These are phyloP conservation scores for Fusarium pseudocircinatum DNA, from an alignment of 2,329 filamentous ascomycete genomes.

Conservation along the genomic window DNA sequence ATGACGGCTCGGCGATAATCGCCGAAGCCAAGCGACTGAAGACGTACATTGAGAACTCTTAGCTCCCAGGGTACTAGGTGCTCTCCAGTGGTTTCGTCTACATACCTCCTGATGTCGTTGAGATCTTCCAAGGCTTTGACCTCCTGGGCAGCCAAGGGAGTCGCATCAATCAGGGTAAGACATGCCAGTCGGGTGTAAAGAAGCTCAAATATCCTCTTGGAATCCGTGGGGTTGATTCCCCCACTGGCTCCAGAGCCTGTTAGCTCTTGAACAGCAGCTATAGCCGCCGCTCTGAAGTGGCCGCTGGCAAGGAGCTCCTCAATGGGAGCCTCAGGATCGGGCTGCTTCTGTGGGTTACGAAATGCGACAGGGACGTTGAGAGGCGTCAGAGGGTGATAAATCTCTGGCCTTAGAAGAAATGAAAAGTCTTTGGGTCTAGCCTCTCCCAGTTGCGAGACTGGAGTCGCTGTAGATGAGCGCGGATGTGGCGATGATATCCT, in stretches of 20 bases:
- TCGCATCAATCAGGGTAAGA: constrained; percentile 80
- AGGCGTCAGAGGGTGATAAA: constrained; percentile 82
- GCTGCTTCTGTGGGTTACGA: constrained; percentile 72
- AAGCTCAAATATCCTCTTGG: constrained; percentile 75
- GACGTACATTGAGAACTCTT: constrained; percentile 80
- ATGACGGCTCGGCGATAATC: constrained; percentile 87
- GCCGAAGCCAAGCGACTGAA: constrained; percentile 86
- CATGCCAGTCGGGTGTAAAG: constrained; percentile 85
- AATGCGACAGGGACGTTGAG: constrained; percentile 72
- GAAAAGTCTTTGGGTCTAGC: constrained; percentile 72
- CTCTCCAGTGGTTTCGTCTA: constrained; percentile 60
- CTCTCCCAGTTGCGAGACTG: constrained; percentile 46
- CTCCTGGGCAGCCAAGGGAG: constrained; percentile 73
- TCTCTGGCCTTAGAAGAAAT: constrained; percentile 80
- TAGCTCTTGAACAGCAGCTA: constrained; percentile 70
- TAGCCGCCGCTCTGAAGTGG: constrained; percentile 83
- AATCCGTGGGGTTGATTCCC: constrained; percentile 63
- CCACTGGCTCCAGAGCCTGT: constrained; percentile 59
- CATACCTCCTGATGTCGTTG: constrained; percentile 64
- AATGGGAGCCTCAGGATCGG: constrained; percentile 71
- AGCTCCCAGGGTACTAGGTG: constrained; percentile 89
- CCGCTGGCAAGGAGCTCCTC: constrained; percentile 73
- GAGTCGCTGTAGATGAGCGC: constrained; percentile 41
- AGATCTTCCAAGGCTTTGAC: constrained; percentile 72
- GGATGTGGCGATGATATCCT: constrained; percentile 40